Base-by-base conservation (phyloP, 768 basidiomycete genomes). In the Mycena vitilis region DNA sequence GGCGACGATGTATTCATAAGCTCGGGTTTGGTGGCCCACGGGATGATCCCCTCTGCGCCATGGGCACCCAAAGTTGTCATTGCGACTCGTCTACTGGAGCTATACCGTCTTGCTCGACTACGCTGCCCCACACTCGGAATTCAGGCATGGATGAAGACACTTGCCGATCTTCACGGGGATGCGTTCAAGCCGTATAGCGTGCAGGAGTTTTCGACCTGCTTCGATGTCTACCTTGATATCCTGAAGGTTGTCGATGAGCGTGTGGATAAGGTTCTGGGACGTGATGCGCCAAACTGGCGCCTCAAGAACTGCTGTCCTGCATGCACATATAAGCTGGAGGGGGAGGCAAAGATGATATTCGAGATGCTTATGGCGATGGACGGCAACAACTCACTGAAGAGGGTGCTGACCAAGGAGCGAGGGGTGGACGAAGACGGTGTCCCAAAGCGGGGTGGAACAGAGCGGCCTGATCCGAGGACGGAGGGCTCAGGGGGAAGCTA, bases 241-340 rank as follows among this genome's bases (percentile, higher is more conserved):
- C 23, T 49, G 22, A 7, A n/a, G n/a, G 23, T 12, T 10, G 48
- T 49, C 23, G 48, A 49, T 23, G 23, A 49, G 9, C 8, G 23
- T 8, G 48, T 49, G 8, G 48, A 9, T 12, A 23, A 22, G 4
- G 48, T 23, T n/a, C 48, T 49, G 11, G 37, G 37, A 40, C 37
- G 55, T 10, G 55, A 56, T 37, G 55, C 4, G 2, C 55, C 55
- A 8, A 38, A 56, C 55, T 56, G 55, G 55, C n/a, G 36, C 13
- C 37, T 56, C 18, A 56, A 56, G 55, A 56, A 56, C 18, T 56
- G 55, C 55, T 56, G 55, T 37, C 55, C 38, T 1, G 55, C 55
- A n/a, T 56, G 37, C 20, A 56, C 55, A 20, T 56, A 56, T n/a
- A 56, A 56, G 38, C 55, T 56, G 36, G 55, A 56, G 38, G 55